Conservation (phyloP, 1,284 basidiomycete genomes). For the Austroboletus novae-zelandiae region DNA sequence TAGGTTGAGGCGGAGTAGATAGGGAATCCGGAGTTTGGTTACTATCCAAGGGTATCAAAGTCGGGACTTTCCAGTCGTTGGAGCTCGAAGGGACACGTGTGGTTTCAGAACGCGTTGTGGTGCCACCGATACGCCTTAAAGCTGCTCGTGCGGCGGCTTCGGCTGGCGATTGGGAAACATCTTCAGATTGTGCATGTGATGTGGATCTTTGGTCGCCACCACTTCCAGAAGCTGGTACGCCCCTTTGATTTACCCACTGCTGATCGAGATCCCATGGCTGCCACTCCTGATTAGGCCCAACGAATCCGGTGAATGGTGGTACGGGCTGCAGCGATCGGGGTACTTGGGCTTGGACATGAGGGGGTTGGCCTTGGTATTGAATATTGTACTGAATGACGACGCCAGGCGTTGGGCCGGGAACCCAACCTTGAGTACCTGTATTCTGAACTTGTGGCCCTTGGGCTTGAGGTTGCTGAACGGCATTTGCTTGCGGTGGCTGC, state of each 20-base stretch:
- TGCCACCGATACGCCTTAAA: slow-evolving; percentile 33
- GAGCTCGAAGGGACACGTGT: slow-evolving; percentile 6
- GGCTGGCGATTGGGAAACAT: slow-evolving; percentile 29
- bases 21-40: slow-evolving; percentile 3
- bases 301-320: slow-evolving; percentile 55
- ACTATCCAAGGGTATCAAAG: slow-evolving; percentile 54
- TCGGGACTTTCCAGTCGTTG: slow-evolving; percentile 36
- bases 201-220: slow-evolving; percentile 4
- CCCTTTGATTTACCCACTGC: slow-evolving; percentile 25
- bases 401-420: slow-evolving; percentile 34
- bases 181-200: slow-evolving; percentile 15
- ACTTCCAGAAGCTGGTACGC: slow-evolving; percentile 1
- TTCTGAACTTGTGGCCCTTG: slow-evolving; percentile 21
- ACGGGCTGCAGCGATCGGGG: slow-evolving; percentile 36
- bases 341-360: slow-evolving; percentile 20
- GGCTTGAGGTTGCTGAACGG: slow-evolving; percentile 17
- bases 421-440: slow-evolving; percentile 27
- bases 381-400: slow-evolving; percentile 58
- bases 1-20: slow-evolving; percentile 4
- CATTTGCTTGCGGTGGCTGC: slow-evolving; percentile 25
- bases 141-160: slow-evolving; percentile 48
- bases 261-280: slow-evolving; percentile 52
- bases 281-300: slow-evolving; percentile 62
- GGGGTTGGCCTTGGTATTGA: slow-evolving; percentile 44
- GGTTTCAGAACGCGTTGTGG: slow-evolving; percentile 8